phyloP scores from a whole-genome alignment of 176 grass and related monocot genomes.

The Poa annua region DNA sequence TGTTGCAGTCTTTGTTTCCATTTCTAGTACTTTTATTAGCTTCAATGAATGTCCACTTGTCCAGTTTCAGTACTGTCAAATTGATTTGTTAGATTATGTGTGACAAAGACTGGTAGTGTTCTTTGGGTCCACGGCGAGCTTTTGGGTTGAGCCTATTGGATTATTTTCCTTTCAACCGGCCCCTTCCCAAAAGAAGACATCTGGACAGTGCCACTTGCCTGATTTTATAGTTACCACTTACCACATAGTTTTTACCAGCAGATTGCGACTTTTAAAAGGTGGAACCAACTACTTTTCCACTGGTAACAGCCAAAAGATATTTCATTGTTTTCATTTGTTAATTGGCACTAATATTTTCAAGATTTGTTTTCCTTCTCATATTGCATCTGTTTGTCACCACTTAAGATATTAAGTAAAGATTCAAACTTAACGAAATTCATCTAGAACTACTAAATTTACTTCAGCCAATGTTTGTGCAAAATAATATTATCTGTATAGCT shows the following conservation, averaged over 20 bases:
- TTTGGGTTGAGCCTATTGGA: background rate
- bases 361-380: no score
- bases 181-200: background rate
- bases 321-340: background rate
- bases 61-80: background rate
- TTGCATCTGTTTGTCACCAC: background rate
- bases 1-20: background rate
- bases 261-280: background rate
- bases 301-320: background rate
- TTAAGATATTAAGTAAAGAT: background rate
- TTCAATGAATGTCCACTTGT: background rate
- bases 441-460: background rate
- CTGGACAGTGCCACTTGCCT: background rate
- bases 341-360: background rate
- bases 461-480: slow-evolving; percentile 10
- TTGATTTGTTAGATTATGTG: background rate
- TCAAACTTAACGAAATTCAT: background rate
- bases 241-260: background rate
- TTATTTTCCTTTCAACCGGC: background rate
- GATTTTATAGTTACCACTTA: background rate
- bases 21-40: background rate
- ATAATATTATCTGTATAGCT: background rate
- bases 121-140: background rate
- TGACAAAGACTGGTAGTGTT: background rate
- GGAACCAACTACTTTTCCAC: background rate